phyloP scores from a whole-genome alignment of 2,329 filamentous ascomycete species.

The Xylariaceae sp. region DNA sequence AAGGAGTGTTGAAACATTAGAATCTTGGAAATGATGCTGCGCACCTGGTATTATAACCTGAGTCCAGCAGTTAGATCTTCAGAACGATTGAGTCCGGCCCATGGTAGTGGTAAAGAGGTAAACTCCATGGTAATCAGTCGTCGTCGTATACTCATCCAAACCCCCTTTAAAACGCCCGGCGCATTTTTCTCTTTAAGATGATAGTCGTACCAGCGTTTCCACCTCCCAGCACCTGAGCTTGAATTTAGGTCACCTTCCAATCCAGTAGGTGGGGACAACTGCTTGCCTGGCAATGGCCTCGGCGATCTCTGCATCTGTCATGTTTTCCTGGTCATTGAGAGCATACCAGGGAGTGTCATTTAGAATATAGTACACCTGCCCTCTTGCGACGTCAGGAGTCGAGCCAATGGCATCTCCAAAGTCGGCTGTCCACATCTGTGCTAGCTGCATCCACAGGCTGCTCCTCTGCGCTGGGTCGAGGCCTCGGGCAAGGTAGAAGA shows the following conservation, averaged over 20 bases:
- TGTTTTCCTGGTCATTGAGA: conserved; percentile 35
- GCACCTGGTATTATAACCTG: background rate
- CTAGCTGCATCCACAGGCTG: conserved; percentile 32
- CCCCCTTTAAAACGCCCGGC: background rate
- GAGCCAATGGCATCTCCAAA: conserved; percentile 21
- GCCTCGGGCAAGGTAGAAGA: conserved; percentile 34
- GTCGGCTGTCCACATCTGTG: conserved; percentile 31
- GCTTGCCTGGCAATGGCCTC: conserved; percentile 33
- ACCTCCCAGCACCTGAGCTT: too few species aligned
- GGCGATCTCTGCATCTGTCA: conserved; percentile 36
- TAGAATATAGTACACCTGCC: conserved; percentile 36
- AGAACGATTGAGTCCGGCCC: background rate
- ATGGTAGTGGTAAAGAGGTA: background rate
- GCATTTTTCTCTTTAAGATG: background rate
- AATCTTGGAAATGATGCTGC: background rate
- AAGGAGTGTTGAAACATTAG: background rate
- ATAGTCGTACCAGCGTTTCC: background rate
- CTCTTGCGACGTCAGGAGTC: conserved; percentile 23
- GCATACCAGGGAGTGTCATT: conserved; percentile 35
- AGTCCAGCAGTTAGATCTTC: background rate
- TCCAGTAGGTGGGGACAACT: conserved; percentile 33
- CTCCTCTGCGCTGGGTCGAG: conserved; percentile 25
- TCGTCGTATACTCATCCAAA: background rate
- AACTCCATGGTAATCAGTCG: background rate
- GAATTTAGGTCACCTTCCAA: conserved; percentile 30